A percentile compares a stretch with the other conserved stretches of the same genome.
These are phyloP conservation scores for Leishmania tarentolae DNA, from an alignment of 208 protist genomes.

Conservation along the genomic window DNA sequence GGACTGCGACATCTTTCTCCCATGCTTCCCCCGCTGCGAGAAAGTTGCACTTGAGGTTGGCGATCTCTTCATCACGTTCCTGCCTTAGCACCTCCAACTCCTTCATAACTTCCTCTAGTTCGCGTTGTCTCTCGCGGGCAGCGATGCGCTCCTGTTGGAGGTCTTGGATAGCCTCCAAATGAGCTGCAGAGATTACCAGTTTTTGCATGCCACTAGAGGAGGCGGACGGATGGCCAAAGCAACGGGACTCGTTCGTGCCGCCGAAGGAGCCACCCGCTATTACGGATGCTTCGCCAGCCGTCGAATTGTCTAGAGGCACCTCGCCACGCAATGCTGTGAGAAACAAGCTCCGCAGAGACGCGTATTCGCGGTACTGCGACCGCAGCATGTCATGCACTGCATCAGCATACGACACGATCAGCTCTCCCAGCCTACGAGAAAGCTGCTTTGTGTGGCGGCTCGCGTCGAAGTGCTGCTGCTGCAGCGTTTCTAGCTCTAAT, in stretches of 20 bases:
- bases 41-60: slow-evolving; percentile 52
- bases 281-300: not conserved
- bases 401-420: slow-evolving; percentile 38
- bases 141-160: slow-evolving; percentile 58
- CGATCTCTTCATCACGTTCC: slow-evolving; percentile 62
- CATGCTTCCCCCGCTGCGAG: slow-evolving; percentile 51
- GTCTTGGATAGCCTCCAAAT: slow-evolving; percentile 54
- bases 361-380: slow-evolving; percentile 57
- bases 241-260: not conserved
- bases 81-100: slow-evolving; percentile 49
- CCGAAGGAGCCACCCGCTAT: not conserved
- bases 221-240: not conserved
- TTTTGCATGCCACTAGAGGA: slow-evolving; percentile 1
- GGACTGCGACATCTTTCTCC: slow-evolving; percentile 52
- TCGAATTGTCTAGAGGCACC: slow-evolving; percentile 1
- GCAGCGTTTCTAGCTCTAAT: slow-evolving; percentile 29
- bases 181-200: slow-evolving; percentile 51
- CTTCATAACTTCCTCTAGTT: slow-evolving; percentile 52
- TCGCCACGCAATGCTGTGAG: slow-evolving; percentile 52
- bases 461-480: slow-evolving; percentile 44
- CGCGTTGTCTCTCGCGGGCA: slow-evolving; percentile 43
- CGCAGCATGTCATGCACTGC: slow-evolving; percentile 33
- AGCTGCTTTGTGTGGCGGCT: slow-evolving; percentile 41
- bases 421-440: slow-evolving; percentile 37
- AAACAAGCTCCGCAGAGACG: slow-evolving; percentile 40